A percentile compares a stretch with the other conserved stretches of the same genome.
Conservation (phyloP, 2,329 filamentous ascomycete genomes). For the Dactylonectria estremocensis region DNA sequence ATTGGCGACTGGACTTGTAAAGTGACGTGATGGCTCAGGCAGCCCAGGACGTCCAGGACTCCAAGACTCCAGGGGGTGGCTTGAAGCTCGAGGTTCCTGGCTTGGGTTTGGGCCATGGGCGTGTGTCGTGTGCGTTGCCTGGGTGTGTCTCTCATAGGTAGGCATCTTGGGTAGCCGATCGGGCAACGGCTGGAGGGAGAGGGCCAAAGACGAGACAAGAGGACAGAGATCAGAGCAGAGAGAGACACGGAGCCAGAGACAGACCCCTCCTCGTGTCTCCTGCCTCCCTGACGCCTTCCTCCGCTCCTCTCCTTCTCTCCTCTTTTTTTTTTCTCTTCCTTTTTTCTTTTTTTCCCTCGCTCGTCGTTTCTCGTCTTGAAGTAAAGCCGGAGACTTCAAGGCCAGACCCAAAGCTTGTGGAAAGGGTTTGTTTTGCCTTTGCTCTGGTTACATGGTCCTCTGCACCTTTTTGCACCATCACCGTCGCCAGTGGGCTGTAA, state of each 20-base stretch:
- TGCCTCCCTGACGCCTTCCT: constrained; percentile 17
- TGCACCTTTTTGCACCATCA: constrained; percentile 2
- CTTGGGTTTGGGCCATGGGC: too few species aligned
- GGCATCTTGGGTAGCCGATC: constrained; percentile 10
- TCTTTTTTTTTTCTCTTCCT: constrained; percentile 1
- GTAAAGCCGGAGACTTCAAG: constrained; percentile 23
- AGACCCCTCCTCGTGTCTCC: constrained; percentile 23
- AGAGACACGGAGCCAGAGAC: constrained; percentile 2
- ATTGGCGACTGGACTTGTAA: neutral
- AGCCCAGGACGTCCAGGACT: neutral
- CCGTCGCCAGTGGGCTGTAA: constrained; percentile 19
- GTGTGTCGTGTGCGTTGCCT: neutral
- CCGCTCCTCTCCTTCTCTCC: constrained; percentile 5
- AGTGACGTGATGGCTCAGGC: constrained; percentile 24
- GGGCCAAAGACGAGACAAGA: neutral
- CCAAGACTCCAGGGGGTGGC: neutral
- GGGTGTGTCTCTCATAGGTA: constrained; percentile 6
- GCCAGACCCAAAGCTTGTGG: constrained; percentile 11
- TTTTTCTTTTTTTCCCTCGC: constrained; percentile 7
- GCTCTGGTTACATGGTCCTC: neutral
- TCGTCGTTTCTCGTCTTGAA: neutral
- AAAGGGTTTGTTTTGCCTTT: constrained; percentile 9
- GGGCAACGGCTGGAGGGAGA: constrained; percentile 10
- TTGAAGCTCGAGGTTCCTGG: constrained; percentile 7
- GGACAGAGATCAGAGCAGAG: neutral